These are phyloP conservation scores for Arabidopsis arenosa DNA, from an alignment of 345 rosid genomes.

Conservation along the genomic window DNA sequence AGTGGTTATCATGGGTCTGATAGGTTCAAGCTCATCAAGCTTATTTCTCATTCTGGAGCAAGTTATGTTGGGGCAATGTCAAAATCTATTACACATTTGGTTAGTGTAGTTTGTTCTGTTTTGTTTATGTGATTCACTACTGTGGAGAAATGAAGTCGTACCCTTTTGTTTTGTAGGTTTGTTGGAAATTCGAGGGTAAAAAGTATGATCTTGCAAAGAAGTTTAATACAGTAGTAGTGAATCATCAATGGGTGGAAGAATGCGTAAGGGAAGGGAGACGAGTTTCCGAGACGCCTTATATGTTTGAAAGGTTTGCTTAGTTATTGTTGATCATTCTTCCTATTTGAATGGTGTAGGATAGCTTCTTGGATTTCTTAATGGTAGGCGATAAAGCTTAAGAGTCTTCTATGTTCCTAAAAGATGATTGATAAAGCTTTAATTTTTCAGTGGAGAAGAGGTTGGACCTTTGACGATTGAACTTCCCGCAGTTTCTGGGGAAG, in stretches of 20 bases:
- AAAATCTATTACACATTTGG: conserved; percentile 79
- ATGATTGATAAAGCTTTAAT: background rate
- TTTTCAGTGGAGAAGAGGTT: conserved; percentile 74
- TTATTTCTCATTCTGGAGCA: conserved; percentile 70
- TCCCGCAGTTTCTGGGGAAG: conserved; percentile 44
- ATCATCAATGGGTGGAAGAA: conserved; percentile 89
- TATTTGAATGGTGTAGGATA: conserved; percentile 8
- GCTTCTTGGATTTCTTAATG: no score
- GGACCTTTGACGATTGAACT: conserved; percentile 62
- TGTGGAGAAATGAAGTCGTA: background rate
- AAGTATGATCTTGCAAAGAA: conserved; percentile 71
- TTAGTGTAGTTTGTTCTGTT: conserved; percentile 34
- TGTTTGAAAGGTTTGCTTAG: conserved; percentile 63
- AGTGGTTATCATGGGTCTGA: conserved; percentile 86
- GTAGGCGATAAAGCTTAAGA: no score
- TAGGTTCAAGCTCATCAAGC: conserved; percentile 84
- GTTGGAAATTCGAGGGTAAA: conserved; percentile 81
- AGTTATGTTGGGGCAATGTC: conserved; percentile 82
- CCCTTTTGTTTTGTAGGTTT: conserved; percentile 54
- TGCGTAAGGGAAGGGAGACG: conserved; percentile 67
- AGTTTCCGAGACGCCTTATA: conserved; percentile 68
- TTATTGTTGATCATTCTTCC: background rate
- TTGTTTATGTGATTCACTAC: background rate
- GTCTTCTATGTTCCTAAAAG: background rate
- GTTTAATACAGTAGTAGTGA: conserved; percentile 59